Evolutionary conservation across 352 stramenopile genomes (phyloP).

Genomic region (Globisporangium nagaii): DNA sequence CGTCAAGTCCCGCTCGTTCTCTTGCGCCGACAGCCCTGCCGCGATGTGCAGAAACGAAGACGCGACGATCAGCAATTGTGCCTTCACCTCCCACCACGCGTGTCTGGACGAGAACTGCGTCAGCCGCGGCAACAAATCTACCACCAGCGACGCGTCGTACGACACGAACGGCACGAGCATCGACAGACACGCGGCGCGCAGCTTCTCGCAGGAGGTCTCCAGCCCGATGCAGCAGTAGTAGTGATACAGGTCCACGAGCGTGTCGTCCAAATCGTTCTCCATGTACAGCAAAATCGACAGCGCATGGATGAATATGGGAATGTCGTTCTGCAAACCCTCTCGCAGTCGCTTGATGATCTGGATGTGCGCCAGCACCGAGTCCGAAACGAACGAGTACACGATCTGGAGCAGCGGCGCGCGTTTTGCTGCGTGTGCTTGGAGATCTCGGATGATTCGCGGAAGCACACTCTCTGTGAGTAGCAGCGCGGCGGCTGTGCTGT

Average conservation of each 20-base stretch:
- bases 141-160: constrained; percentile 40
- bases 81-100: constrained; percentile 85
- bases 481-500: constrained; percentile 32
- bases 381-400: constrained; percentile 53
- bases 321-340: constrained; percentile 49
- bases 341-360: constrained; percentile 75
- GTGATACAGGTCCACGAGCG: constrained; percentile 76
- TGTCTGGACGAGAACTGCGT: constrained; percentile 51
- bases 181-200: constrained; percentile 67
- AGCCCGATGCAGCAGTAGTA: constrained; percentile 87
- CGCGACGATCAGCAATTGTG: constrained; percentile 62
- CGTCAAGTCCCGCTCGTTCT: constrained; percentile 32
- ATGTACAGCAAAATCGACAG: constrained; percentile 66
- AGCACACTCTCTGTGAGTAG: constrained; percentile 57
- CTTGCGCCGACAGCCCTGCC: constrained; percentile 6
- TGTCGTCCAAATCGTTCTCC: constrained; percentile 63
- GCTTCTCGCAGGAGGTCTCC: constrained; percentile 62
- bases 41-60: constrained; percentile 47
- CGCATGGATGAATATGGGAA: constrained; percentile 72
- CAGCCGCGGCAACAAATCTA: constrained; percentile 58
- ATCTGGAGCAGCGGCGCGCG: constrained; percentile 48
- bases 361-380: constrained; percentile 51
- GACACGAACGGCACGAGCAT: constrained; percentile 60
- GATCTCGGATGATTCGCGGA: constrained; percentile 27
- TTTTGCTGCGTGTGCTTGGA: constrained; percentile 30